Evolutionary conservation across 805 yeast species (phyloP).

Genomic region (Suhomyces sp.): DNA sequence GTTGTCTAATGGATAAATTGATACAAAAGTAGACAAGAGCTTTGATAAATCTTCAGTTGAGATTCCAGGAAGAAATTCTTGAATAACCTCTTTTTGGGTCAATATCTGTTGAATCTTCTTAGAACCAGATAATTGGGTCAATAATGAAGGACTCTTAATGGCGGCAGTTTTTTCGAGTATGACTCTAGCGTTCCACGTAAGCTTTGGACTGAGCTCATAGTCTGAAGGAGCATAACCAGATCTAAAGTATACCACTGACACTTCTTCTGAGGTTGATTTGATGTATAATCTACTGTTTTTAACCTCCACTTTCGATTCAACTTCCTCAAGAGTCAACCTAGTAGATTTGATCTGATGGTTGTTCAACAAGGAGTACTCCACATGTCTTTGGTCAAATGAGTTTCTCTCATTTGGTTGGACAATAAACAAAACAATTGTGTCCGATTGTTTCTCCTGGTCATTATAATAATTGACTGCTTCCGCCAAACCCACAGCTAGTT

Average conservation of each 20-base stretch:
- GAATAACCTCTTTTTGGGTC: constrained; percentile 52
- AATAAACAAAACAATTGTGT: constrained; percentile 65
- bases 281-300: constrained; percentile 50
- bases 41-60: constrained; percentile 26
- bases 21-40: constrained; percentile 69
- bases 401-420: constrained; percentile 87
- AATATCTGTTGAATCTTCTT: constrained; percentile 91
- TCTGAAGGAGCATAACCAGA: constrained; percentile 87
- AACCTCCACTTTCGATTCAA: constrained; percentile 42
- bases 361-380: constrained; percentile 68
- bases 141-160: constrained; percentile 85
- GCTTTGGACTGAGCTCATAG: constrained; percentile 52
- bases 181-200: constrained; percentile 77
- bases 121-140: constrained; percentile 90
- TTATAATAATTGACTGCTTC: constrained; percentile 63
- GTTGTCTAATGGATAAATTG: constrained; percentile 82
- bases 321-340: constrained; percentile 67
- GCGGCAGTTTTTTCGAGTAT: constrained; percentile 73
- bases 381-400: constrained; percentile 83
- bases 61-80: constrained; percentile 43
- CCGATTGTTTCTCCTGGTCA: constrained; percentile 19
- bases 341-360: constrained; percentile 57
- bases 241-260: constrained; percentile 87
- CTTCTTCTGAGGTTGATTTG: constrained; percentile 59
- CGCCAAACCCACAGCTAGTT: constrained; percentile 68